Percentiles rank a stretch among this genome's conserved stretches.
Evolutionary conservation across 2,329 filamentous ascomycete genomes (phyloP).

Genomic region (Thelonectria olida): DNA sequence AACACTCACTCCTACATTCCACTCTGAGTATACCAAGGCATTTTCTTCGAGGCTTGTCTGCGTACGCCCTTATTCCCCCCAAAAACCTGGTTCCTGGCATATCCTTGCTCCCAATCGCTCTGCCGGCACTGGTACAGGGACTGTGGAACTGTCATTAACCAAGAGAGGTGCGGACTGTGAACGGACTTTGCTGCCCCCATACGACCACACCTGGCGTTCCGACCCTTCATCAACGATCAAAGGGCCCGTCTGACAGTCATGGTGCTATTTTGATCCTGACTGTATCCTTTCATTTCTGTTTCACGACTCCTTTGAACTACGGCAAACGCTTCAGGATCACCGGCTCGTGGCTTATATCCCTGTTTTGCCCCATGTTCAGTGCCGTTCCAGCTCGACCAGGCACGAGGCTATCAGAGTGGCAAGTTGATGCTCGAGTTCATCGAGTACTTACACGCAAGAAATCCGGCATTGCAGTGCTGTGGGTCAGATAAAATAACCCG

Average conservation of each 20-base stretch:
- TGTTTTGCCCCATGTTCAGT: slow-evolving; percentile 6
- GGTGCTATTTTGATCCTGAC: slow-evolving; percentile 7
- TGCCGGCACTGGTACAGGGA: not conserved
- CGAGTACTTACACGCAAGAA: not conserved
- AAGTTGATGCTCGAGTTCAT: not conserved
- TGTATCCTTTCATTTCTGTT: slow-evolving; percentile 4
- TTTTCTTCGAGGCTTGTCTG: not conserved
- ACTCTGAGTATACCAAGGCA: not conserved
- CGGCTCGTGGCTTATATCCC: slow-evolving; percentile 2
- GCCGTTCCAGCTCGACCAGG: not conserved
- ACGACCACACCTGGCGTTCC: no score
- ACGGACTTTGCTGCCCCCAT: slow-evolving; percentile 7
- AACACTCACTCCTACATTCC: not conserved
- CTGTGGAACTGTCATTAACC: not conserved
- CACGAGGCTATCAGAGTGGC: not conserved
- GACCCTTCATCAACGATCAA: slow-evolving; percentile 8
- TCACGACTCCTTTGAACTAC: slow-evolving; percentile 1
- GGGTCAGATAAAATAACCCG: not conserved
- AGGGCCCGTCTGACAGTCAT: slow-evolving; percentile 9
- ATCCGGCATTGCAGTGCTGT: not conserved
- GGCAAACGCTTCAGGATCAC: not conserved
- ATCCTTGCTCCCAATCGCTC: not conserved
- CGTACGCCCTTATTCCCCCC: not conserved
- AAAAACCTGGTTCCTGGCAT: not conserved
- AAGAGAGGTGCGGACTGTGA: slow-evolving; percentile 3